Evolutionary conservation across 345 rosid species (phyloP).

Genomic region (Psidium friedrichsthalianum): DNA sequence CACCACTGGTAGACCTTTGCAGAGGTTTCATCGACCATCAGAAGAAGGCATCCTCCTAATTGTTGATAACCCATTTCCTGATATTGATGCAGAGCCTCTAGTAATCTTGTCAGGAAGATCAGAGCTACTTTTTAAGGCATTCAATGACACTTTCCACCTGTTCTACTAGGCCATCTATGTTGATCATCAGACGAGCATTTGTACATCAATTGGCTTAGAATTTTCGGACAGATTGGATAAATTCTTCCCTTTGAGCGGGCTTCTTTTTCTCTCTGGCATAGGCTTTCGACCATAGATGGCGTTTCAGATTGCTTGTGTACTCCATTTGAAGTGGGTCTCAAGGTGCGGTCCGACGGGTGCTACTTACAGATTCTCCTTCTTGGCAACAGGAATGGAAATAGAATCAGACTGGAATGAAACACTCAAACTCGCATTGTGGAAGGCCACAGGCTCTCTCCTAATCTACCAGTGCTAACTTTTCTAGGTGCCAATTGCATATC

Average conservation of each 20-base stretch:
- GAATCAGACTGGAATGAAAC: slow-evolving; percentile 90
- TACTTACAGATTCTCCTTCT: slow-evolving; percentile 67
- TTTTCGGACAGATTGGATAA: slow-evolving; percentile 82
- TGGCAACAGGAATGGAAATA: slow-evolving; percentile 68
- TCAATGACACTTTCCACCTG: slow-evolving; percentile 44
- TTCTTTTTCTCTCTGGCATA: slow-evolving; percentile 71
- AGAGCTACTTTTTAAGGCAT: slow-evolving; percentile 37
- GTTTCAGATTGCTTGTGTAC: slow-evolving; percentile 54
- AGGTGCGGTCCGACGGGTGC: slow-evolving; percentile 54
- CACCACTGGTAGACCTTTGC: slow-evolving; percentile 49
- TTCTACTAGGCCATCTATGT: slow-evolving; percentile 89
- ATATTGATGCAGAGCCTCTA: slow-evolving; percentile 23
- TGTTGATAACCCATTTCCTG: slow-evolving; percentile 36
- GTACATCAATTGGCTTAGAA: slow-evolving; percentile 72
- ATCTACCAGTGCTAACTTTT: slow-evolving; percentile 48
- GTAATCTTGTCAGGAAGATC: slow-evolving; percentile 50
- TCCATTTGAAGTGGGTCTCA: slow-evolving; percentile 81
- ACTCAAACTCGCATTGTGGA: slow-evolving; percentile 98
- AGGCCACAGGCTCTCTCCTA: slow-evolving; percentile 96
- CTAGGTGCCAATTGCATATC: slow-evolving; percentile 45
- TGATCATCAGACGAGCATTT: slow-evolving; percentile 70
- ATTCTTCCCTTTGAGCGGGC: slow-evolving; percentile 77
- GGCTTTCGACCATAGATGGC: slow-evolving; percentile 49
- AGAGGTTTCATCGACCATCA: slow-evolving; percentile 27
- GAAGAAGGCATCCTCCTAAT: slow-evolving; percentile 35